Evolutionary conservation across 2,329 filamentous ascomycete genomes (phyloP).

Genomic region (Xylaria arbuscula): DNA sequence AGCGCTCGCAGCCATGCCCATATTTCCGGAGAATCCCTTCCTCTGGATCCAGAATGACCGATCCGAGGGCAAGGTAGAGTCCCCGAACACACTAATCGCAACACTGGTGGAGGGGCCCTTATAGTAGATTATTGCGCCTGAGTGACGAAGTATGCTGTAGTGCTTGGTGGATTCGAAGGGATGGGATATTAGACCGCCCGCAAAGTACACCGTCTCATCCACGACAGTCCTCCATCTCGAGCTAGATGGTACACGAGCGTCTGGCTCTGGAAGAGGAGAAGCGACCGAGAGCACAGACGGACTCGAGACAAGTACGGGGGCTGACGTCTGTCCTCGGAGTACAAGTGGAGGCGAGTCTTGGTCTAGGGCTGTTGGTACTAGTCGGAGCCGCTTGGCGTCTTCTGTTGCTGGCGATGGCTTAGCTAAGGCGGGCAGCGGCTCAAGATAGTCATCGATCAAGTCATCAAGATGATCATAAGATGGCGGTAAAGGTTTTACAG

Average conservation of each 20-base stretch:
- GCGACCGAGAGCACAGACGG: conserved; percentile 34
- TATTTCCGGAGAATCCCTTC: conserved; percentile 74
- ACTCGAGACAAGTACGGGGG: conserved; percentile 37
- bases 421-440: conserved; percentile 28
- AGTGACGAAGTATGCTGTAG: conserved; percentile 74
- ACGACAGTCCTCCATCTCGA: conserved; percentile 52
- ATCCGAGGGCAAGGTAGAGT: conserved; percentile 64
- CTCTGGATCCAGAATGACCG: conserved; percentile 75
- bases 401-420: conserved; percentile 27
- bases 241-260: conserved; percentile 19
- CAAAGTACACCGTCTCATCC: conserved; percentile 60
- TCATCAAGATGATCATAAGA: conserved; percentile 34
- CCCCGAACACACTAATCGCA: conserved; percentile 71
- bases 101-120: conserved; percentile 72
- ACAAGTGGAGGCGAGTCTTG: conserved; percentile 22
- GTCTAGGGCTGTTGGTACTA: background rate
- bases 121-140: conserved; percentile 72
- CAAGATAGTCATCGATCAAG: conserved; percentile 46
- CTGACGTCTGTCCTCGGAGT: conserved; percentile 36
- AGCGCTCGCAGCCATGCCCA: conserved; percentile 74
- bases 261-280: conserved; percentile 26
- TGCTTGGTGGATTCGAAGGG: conserved; percentile 74
- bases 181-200: conserved; percentile 71
- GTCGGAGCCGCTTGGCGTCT: conserved; percentile 22
- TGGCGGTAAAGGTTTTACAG: conserved; percentile 5